Conservation (phyloP, 108 stramenopile genomes). For the Pseudonitzschia delicatissima region DNA sequence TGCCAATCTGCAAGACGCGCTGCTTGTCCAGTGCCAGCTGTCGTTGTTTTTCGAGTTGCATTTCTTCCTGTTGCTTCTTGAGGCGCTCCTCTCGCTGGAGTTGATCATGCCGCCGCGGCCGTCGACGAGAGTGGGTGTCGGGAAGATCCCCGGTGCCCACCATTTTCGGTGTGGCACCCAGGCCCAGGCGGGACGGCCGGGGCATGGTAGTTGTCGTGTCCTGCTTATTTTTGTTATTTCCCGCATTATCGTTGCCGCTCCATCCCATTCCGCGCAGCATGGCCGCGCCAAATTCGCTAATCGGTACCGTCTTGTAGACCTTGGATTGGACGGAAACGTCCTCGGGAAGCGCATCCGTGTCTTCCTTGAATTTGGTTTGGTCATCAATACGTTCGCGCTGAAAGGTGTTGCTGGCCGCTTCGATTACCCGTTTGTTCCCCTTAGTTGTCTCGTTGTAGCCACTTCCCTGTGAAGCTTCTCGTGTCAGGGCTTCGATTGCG, state of each 20-base stretch:
- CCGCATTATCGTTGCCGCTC: slow-evolving; percentile 43
- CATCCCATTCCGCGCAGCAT: slow-evolving; percentile 91
- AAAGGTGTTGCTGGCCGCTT: slow-evolving; percentile 28
- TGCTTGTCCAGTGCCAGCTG: slow-evolving; percentile 66
- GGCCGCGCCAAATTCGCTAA: slow-evolving; percentile 86
- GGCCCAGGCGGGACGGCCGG: slow-evolving; percentile 77
- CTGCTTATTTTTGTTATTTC: slow-evolving; percentile 12
- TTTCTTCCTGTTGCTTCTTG: slow-evolving; percentile 46
- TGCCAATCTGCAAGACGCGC: slow-evolving; percentile 66
- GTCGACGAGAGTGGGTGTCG: slow-evolving; percentile 15
- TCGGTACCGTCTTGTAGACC: slow-evolving; percentile 62
- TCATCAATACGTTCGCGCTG: slow-evolving; percentile 19
- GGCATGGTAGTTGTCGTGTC: slow-evolving; percentile 37
- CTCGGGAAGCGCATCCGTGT: slow-evolving; percentile 20
- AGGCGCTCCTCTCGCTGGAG: slow-evolving; percentile 54
- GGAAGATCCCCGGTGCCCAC: slow-evolving; percentile 18
- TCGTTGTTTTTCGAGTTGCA: slow-evolving; percentile 41
- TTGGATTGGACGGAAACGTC: slow-evolving; percentile 47
- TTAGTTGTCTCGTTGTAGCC: neutral
- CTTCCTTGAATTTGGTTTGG: slow-evolving; percentile 24
- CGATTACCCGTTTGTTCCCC: slow-evolving; percentile 22
- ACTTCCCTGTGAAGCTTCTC: slow-evolving; percentile 15
- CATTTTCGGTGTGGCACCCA: slow-evolving; percentile 78
- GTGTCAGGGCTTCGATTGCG: slow-evolving; percentile 32
- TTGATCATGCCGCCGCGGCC: slow-evolving; percentile 52